A percentile compares a stretch with the other conserved stretches of the same genome.
Evolutionary conservation across 352 stramenopile genomes (phyloP).

Genomic region (Blastocystis sp.): DNA sequence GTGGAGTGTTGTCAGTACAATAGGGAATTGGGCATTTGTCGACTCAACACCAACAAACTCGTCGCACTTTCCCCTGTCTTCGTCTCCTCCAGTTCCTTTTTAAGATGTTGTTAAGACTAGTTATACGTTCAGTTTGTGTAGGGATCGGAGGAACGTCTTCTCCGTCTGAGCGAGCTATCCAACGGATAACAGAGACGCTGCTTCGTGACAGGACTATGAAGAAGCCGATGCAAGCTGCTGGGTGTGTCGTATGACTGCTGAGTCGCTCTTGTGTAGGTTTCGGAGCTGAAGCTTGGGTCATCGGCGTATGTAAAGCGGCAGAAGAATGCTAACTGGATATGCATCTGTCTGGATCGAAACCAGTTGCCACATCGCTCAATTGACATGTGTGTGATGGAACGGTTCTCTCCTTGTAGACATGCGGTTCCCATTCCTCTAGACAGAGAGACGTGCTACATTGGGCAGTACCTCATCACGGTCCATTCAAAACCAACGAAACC

Average conservation of each 20-base stretch:
- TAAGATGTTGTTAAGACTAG: not conserved
- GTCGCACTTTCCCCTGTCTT: not conserved
- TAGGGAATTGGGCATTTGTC: not conserved
- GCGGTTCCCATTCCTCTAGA: not conserved
- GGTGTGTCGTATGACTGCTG: not conserved
- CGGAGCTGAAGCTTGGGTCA: not conserved
- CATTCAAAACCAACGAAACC: not conserved
- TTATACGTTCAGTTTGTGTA: not conserved
- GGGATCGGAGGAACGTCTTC: not conserved
- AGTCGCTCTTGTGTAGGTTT: not conserved
- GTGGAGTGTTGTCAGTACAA: slow-evolving; percentile 30
- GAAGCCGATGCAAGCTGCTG: slow-evolving; percentile 26
- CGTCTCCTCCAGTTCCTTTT: not conserved
- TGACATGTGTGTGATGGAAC: not conserved
- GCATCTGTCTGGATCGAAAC: slow-evolving; percentile 41
- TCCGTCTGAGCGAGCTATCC: slow-evolving; percentile 4
- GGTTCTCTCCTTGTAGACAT: not conserved
- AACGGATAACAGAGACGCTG: not conserved
- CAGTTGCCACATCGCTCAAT: slow-evolving; percentile 26
- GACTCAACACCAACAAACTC: not conserved
- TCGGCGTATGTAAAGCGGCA: slow-evolving; percentile 24
- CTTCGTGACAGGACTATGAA: not conserved
- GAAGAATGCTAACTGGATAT: not conserved
- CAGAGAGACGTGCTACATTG: not conserved
- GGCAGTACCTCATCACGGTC: not conserved